Conservation (phyloP, 768 basidiomycete genomes). For the Boletus barrowsii region DNA sequence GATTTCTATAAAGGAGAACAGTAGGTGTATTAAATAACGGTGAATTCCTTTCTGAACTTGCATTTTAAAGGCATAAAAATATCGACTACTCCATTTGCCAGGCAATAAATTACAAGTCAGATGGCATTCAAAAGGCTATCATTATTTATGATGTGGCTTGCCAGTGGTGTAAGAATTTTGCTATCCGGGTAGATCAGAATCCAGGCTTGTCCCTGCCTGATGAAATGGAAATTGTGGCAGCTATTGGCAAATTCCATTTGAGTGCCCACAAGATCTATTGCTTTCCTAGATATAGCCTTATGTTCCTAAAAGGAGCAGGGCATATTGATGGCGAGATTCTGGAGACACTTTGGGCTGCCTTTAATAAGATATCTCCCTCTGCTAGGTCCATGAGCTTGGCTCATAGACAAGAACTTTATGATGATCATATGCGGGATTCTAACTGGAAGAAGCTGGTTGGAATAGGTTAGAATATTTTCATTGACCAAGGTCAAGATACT, state of each 20-base stretch:
- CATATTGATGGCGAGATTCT: conserved; percentile 34
- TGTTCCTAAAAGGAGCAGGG: conserved; percentile 22
- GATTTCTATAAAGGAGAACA: conserved; percentile 10
- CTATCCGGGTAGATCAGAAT: not conserved
- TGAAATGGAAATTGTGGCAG: conserved; percentile 7
- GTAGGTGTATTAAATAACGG: not conserved
- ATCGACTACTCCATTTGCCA: conserved; percentile 27
- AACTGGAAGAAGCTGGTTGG: conserved; percentile 2
- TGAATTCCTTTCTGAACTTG: not conserved
- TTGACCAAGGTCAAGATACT: too few species aligned
- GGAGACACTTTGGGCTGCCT: conserved; percentile 31
- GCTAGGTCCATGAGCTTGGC: conserved; percentile 21
- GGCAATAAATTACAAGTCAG: conserved; percentile 10
- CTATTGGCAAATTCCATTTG: conserved; percentile 31
- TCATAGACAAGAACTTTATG: conserved; percentile 23
- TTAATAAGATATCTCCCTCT: conserved; percentile 28
- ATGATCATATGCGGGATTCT: conserved; percentile 1
- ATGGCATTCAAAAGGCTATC: not conserved
- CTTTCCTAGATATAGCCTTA: conserved; percentile 18
- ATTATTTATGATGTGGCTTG: conserved; percentile 33
- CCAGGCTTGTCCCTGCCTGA: not conserved
- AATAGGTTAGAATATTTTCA: not conserved
- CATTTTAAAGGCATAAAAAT: conserved; percentile 26
- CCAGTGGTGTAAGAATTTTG: conserved; percentile 21
- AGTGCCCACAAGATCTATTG: conserved; percentile 28